Conservation (phyloP, 1,284 basidiomycete genomes). For the Leccinum subfulvum region DNA sequence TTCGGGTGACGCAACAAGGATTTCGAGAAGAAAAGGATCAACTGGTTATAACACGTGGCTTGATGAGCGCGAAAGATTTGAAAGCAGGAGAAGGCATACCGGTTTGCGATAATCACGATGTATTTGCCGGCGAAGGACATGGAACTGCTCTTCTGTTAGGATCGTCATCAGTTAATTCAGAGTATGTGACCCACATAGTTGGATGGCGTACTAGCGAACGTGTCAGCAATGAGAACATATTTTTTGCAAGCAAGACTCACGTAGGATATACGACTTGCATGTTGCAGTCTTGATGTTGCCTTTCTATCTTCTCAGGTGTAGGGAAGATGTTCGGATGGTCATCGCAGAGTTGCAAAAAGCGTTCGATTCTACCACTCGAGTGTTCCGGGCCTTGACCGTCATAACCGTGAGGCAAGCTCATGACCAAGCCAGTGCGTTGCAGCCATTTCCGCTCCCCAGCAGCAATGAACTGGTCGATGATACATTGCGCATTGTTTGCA, state of each 20-base stretch:
- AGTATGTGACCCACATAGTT: slow-evolving; percentile 65
- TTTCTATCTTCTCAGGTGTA: slow-evolving; percentile 83
- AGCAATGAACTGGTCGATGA: slow-evolving; percentile 99
- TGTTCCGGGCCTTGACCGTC: slow-evolving; percentile 99
- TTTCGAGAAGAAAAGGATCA: slow-evolving; percentile 97
- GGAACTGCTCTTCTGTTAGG: slow-evolving; percentile 58
- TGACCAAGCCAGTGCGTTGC: slow-evolving; percentile 90
- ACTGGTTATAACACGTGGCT: slow-evolving; percentile 37
- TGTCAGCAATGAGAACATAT: slow-evolving; percentile 15
- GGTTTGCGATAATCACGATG: slow-evolving; percentile 97
- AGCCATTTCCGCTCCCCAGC: slow-evolving; percentile 98
- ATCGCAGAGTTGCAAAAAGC: slow-evolving; percentile 97
- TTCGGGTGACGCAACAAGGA: slow-evolving; percentile 90
- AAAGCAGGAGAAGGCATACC: slow-evolving; percentile 38
- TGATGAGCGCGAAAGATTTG: slow-evolving; percentile 1
- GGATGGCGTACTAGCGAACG: slow-evolving; percentile 67
- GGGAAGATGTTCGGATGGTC: slow-evolving; percentile 96
- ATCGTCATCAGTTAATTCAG: not conserved
- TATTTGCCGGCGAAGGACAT: slow-evolving; percentile 92
- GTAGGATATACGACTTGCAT: slow-evolving; percentile 99
- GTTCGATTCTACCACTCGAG: slow-evolving; percentile 93
- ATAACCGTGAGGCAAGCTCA: slow-evolving; percentile 95
- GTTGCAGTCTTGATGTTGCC: slow-evolving; percentile 98
- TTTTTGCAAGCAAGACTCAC: slow-evolving; percentile 41
- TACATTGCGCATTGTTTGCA: slow-evolving; percentile 94